Evolutionary conservation across 1,139 yeast genomes (phyloP).

Genomic region (Sugiyamaella pinicola): DNA sequence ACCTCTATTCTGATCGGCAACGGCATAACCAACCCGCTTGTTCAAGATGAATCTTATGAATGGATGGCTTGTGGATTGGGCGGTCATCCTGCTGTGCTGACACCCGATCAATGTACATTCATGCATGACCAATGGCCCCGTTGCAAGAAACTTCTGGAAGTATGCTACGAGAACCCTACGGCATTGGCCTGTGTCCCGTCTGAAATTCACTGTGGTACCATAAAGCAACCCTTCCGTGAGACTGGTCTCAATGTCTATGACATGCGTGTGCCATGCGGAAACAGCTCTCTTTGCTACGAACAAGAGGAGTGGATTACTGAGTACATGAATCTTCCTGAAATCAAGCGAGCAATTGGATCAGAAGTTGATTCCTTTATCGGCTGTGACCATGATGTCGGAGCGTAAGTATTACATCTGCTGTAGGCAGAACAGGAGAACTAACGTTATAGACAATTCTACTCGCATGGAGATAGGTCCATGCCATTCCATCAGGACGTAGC

Average conservation of each 20-base stretch:
- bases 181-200: constrained; percentile 96
- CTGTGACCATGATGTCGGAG: constrained; percentile 57
- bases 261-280: constrained; percentile 82
- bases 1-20: constrained; percentile 92
- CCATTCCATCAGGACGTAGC: constrained; percentile 68
- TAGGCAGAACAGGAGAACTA: background rate
- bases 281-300: constrained; percentile 69
- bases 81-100: constrained; percentile 79
- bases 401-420: constrained; percentile 53
- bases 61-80: constrained; percentile 98
- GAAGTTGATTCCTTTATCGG: constrained; percentile 82
- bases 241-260: constrained; percentile 95
- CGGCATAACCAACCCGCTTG: constrained; percentile 91
- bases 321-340: constrained; percentile 68
- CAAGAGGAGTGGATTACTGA: constrained; percentile 66
- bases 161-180: constrained; percentile 77
- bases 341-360: constrained; percentile 84
- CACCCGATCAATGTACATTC: constrained; percentile 74
- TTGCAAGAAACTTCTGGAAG: constrained; percentile 75
- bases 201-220: constrained; percentile 83
- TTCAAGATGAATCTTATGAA: constrained; percentile 84
- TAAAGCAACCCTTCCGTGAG: constrained; percentile 82
- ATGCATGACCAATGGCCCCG: constrained; percentile 77
- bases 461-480: constrained; percentile 67
- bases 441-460: constrained; percentile 74